Evolutionary conservation across 2,329 filamentous ascomycete species (phyloP), one percentile per base, ranked within the genome.

Genomic region (Rasamsonia emersonii): DNA sequence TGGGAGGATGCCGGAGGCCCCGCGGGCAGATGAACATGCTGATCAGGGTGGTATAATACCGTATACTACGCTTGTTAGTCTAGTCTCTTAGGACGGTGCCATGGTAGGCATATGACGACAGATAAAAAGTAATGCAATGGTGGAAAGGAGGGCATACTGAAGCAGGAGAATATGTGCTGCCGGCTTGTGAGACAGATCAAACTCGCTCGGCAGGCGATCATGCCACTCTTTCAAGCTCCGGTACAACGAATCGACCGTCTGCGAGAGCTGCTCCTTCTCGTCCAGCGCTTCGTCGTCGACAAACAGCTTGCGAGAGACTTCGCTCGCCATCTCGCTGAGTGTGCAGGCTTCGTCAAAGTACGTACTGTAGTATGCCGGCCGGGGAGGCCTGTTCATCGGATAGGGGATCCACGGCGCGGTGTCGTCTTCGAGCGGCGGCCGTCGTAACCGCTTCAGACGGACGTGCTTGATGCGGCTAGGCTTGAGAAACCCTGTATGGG

Each of bases 341-440:
- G 50, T 47, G 31, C 49, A 58, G 9, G 47, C 46, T 33, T 58
- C 47, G 5, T 56, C 49, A 24, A 60, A 58, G 32, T 49, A 60
- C 9, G 49, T 43, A 10, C 44, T 47, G 17, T 50, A 30, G 19
- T 49, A 51, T 1, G 52, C 49, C 5, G 45, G 43, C 4, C 50
- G 46, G 1, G 47, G 28, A 8, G 44, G 28, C 4, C 51, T 46
- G 17, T 57, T 51, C 4, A 50, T 50, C 3, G 56, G 56, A 29
- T 59, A 59, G 7, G 53, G 51, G 9, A 35, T 31, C 55, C 56
- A 59, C 4, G 41, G 17, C 11, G 33, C 32, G n/a, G 40, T 39
- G 16, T 52, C 44, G 27, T 47, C 40, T 27, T 18, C n/a, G 13
- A 30, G 7, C 31, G 41, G 15, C 32, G 28, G 5, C 37, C 41